A percentile compares a stretch with the other conserved stretches of the same genome.
Evolutionary conservation across 495 filamentous ascomycete species (phyloP).

Genomic region (Neurospora sp.): DNA sequence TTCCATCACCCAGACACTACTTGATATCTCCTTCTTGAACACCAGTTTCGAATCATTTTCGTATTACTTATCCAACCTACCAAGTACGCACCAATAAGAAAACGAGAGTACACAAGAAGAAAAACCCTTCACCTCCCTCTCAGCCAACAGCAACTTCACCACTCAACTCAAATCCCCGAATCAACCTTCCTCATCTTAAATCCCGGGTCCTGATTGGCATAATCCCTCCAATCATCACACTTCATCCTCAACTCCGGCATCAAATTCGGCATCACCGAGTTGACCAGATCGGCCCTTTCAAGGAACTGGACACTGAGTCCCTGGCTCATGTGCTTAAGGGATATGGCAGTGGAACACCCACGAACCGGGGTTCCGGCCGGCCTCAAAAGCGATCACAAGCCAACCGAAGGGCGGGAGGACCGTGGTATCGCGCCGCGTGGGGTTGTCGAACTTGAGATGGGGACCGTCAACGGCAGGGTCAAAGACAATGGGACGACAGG

Average conservation of each 20-base stretch:
- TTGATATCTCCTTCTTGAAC: too few species aligned
- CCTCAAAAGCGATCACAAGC: conserved; percentile 30
- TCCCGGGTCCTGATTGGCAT: background rate
- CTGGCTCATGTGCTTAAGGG: conserved; percentile 38
- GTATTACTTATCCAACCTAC: background rate
- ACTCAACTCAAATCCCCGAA: background rate
- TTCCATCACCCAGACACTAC: too few species aligned
- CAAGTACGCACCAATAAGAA: background rate
- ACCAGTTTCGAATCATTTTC: background rate
- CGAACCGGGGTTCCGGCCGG: conserved; percentile 26
- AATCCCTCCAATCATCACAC: background rate
- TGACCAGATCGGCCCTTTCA: conserved; percentile 10
- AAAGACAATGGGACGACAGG: background rate
- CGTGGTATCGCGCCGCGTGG: conserved; percentile 27
- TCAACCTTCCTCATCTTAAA: background rate
- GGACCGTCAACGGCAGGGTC: conserved; percentile 10
- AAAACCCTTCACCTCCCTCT: background rate
- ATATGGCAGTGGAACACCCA: conserved; percentile 38
- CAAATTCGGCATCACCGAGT: background rate
- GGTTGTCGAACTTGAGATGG: conserved; percentile 21
- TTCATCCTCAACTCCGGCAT: background rate
- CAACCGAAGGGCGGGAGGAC: conserved; percentile 25
- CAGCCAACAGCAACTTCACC: background rate
- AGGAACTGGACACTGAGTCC: conserved; percentile 37
- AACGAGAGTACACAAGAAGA: background rate